phyloP scores from a whole-genome alignment of 257 asterid species.

The Ophiorrhiza pumila region DNA sequence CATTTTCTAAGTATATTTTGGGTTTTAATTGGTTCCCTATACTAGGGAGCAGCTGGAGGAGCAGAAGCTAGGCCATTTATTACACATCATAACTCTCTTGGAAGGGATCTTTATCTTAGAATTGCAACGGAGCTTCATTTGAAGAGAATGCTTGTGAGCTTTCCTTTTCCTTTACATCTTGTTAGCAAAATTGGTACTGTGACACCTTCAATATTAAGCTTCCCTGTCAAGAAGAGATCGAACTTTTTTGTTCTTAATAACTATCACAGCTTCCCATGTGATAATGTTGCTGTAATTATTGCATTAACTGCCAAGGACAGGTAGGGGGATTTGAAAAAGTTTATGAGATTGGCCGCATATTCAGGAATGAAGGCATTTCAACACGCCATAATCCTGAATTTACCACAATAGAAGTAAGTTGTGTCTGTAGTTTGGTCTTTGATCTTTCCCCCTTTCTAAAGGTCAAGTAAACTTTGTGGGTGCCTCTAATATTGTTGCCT shows the following conservation, averaged over 20 bases:
- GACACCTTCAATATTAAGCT: neutral
- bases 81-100: constrained; percentile 95
- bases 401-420: constrained; percentile 92
- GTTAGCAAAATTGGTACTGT: neutral
- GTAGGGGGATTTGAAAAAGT: constrained; percentile 98
- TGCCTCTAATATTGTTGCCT: neutral
- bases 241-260: neutral
- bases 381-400: constrained; percentile 99
- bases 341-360: constrained; percentile 92
- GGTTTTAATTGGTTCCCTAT: constrained; percentile 30
- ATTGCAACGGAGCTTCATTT: constrained; percentile 98
- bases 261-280: neutral
- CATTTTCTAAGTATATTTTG: neutral
- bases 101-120: constrained; percentile 92
- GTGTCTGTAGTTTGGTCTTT: constrained; percentile 12
- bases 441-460: neutral
- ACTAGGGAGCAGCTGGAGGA: constrained; percentile 98
- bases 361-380: constrained; percentile 95
- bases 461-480: neutral
- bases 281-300: neutral
- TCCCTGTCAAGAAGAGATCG: neutral
- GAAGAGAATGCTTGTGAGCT: constrained; percentile 95
- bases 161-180: constrained; percentile 10
- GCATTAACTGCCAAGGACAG: constrained; percentile 34
- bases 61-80: constrained; percentile 99